Conservation (phyloP, 1,139 yeast genomes). For the Trichomonascaceae sp. region DNA sequence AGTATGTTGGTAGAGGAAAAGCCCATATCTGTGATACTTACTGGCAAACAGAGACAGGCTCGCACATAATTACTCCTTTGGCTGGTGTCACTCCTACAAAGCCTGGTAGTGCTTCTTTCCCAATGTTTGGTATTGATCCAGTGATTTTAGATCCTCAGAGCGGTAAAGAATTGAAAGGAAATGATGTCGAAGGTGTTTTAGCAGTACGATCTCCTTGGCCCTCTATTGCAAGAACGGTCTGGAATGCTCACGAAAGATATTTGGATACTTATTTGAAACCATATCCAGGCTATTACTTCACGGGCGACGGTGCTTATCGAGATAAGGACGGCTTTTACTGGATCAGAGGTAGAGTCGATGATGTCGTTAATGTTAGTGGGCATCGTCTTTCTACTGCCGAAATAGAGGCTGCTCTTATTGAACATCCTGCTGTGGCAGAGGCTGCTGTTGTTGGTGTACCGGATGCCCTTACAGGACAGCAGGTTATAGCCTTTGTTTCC, state of each 20-base stretch:
- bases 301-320: conserved; percentile 98
- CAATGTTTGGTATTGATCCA: conserved; percentile 90
- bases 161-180: conserved; percentile 76
- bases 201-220: conserved; percentile 93
- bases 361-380: conserved; percentile 94
- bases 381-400: conserved; percentile 96
- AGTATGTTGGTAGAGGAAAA: conserved; percentile 72
- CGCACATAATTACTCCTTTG: conserved; percentile 89
- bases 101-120: conserved; percentile 95
- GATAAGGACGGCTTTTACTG: conserved; percentile 96
- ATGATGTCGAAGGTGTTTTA: conserved; percentile 93
- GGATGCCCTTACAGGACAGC: conserved; percentile 96
- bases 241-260: conserved; percentile 83
- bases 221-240: conserved; percentile 93
- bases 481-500: conserved; percentile 88
- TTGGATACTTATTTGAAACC: conserved; percentile 91
- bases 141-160: conserved; percentile 85
- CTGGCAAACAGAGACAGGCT: conserved; percentile 98
- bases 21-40: conserved; percentile 85
- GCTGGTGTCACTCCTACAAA: conserved; percentile 93
- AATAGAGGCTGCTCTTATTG: conserved; percentile 85
- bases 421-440: conserved; percentile 76
- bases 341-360: conserved; percentile 98
- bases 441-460: conserved; percentile 91
- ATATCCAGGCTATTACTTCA: conserved; percentile 92